A percentile compares a stretch with the other conserved stretches of the same genome.
Conservation (phyloP, 176 grass and related monocot species). For the Alopecurus myosuroides region DNA sequence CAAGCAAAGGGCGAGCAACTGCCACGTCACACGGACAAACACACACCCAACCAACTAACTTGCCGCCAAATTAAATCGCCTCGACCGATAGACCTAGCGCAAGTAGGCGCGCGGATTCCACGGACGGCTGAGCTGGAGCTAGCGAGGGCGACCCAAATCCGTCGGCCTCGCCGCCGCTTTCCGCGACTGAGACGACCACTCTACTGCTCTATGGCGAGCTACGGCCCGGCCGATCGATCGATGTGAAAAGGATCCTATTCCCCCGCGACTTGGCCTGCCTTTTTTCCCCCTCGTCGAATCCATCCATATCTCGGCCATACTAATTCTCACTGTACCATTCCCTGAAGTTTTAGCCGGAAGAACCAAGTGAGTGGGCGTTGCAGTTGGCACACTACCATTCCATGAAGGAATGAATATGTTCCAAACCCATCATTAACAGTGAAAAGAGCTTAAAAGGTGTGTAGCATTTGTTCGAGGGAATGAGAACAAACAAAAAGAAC, state of each 20-base stretch:
- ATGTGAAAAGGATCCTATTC: constrained; percentile 42
- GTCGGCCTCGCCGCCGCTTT: constrained; percentile 19
- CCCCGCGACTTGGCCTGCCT: not conserved
- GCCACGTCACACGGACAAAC: not conserved
- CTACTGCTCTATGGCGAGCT: not conserved
- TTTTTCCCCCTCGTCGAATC: constrained; percentile 21
- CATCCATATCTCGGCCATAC: constrained; percentile 18
- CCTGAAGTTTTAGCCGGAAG: not conserved
- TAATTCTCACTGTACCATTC: not conserved
- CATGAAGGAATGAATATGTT: not conserved
- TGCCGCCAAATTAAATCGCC: not conserved
- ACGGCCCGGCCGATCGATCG: not conserved
- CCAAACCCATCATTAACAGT: not conserved
- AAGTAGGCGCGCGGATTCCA: constrained; percentile 15
- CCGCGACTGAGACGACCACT: constrained; percentile 16
- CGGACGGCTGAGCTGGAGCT: not conserved
- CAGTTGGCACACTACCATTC: not conserved
- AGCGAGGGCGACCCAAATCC: not conserved
- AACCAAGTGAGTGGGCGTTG: not conserved
- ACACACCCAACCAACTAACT: not conserved
- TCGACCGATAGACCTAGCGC: not conserved
- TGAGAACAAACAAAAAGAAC: constrained; percentile 13
- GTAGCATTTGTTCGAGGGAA: not conserved
- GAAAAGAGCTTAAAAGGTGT: not conserved
- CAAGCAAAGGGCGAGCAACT: not conserved